These are phyloP conservation scores for Yamadazyma spencermartinsiae DNA, from an alignment of 1,139 yeast species.

Conservation along the genomic window DNA sequence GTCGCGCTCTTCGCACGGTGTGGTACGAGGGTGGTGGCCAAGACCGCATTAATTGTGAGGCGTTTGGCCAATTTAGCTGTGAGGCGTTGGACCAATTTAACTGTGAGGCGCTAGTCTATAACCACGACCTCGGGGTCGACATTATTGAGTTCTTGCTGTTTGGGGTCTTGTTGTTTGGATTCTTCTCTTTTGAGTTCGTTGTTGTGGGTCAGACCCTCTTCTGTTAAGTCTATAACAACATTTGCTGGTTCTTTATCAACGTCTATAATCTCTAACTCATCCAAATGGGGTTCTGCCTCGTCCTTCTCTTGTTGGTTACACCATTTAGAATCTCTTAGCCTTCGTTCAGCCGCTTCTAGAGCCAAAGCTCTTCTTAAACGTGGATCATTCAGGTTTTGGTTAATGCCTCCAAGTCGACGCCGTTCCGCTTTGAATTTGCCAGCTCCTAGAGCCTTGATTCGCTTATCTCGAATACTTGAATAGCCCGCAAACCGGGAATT, in stretches of 20 bases:
- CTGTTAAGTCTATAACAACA: background rate
- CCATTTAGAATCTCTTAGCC: slow-evolving; percentile 58
- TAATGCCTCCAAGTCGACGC: slow-evolving; percentile 32
- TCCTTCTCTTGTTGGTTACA: slow-evolving; percentile 34
- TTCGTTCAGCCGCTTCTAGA: slow-evolving; percentile 66
- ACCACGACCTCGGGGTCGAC: too few relatives aligned
- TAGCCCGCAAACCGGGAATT: slow-evolving; percentile 17
- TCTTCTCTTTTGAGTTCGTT: too few relatives aligned
- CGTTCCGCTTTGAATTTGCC: slow-evolving; percentile 42
- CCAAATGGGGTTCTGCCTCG: slow-evolving; percentile 31
- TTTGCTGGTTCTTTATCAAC: background rate
- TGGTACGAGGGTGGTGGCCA: too few relatives aligned
- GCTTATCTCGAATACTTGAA: slow-evolving; percentile 34
- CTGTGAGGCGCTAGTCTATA: too few relatives aligned
- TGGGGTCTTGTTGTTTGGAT: too few relatives aligned
- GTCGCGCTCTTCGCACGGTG: too few relatives aligned
- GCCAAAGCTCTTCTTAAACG: slow-evolving; percentile 48
- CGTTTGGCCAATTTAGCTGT: too few relatives aligned
- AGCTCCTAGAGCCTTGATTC: slow-evolving; percentile 39
- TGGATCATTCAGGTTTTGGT: slow-evolving; percentile 12
- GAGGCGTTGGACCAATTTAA: too few relatives aligned
- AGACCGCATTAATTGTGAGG: too few relatives aligned
- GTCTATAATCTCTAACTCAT: slow-evolving; percentile 27
- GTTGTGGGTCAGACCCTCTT: too few relatives aligned
- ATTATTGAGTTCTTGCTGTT: too few relatives aligned